phyloP scores from a whole-genome alignment of 192 early-diverging fungal genomes.

The Coemansia umbellata region DNA sequence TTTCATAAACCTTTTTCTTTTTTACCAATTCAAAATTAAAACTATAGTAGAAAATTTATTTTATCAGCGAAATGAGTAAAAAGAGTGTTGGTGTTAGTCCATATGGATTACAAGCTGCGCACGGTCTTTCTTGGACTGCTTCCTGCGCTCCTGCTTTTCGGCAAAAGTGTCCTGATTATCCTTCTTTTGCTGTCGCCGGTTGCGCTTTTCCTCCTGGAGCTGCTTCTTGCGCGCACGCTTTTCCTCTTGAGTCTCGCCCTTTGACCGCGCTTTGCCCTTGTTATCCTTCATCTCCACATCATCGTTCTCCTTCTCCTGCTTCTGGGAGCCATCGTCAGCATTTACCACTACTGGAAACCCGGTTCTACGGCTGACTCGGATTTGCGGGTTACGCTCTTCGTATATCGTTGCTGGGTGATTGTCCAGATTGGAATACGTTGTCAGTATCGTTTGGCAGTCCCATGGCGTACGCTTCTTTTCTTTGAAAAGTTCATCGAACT shows the following conservation, averaged over 20 bases:
- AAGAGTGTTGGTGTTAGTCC: slow-evolving; percentile 4
- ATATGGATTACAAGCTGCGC: slow-evolving; percentile 38
- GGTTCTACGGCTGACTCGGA: slow-evolving; percentile 68
- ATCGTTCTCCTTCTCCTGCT: slow-evolving; percentile 14
- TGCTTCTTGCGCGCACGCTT: slow-evolving; percentile 86
- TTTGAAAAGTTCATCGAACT: slow-evolving; percentile 53
- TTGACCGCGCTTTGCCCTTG: slow-evolving; percentile 67
- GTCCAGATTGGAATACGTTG: slow-evolving; percentile 91
- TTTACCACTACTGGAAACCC: slow-evolving; percentile 61
- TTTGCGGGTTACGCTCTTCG: slow-evolving; percentile 57
- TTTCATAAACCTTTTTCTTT: neutral
- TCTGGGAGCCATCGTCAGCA: slow-evolving; percentile 21
- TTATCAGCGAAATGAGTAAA: no score
- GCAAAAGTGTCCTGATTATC: slow-evolving; percentile 38
- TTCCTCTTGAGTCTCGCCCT: slow-evolving; percentile 86
- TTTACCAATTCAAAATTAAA: no score
- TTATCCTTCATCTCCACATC: slow-evolving; percentile 48
- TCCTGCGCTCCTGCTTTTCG: slow-evolving; percentile 36
- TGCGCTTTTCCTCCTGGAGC: slow-evolving; percentile 72
- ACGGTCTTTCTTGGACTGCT: slow-evolving; percentile 49
- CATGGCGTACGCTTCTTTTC: slow-evolving; percentile 62
- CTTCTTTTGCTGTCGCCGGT: slow-evolving; percentile 44
- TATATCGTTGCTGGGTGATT: slow-evolving; percentile 84
- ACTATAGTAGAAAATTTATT: no score
- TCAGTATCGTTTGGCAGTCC: slow-evolving; percentile 90